Base-by-base conservation (phyloP, 441 rosid genomes). In the Capsella rubella region DNA sequence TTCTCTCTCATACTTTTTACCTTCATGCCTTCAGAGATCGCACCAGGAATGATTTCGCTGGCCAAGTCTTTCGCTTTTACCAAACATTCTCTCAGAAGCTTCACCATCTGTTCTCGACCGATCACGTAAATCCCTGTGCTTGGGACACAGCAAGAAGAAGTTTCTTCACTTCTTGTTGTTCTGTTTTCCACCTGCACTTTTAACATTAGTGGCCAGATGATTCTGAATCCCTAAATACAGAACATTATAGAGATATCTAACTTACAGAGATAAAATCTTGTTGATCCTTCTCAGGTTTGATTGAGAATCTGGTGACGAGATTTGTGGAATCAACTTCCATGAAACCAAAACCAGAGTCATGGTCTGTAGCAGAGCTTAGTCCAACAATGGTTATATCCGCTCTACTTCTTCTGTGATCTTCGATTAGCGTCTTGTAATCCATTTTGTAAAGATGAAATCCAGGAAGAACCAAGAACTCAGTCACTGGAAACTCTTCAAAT, bases 371-470 rank as follows among this genome's bases (percentile, higher is more conserved):
- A 62, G 76, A 76, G 35, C 69, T 81, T 80, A 86, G 78, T 39
- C 87, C 91, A 32, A 80, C 84, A 56, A 87, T 67, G 13, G 96
- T 90, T 70, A 93, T 83, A 77, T 89, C 92, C 4, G 90, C 84
- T 54, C 74, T 67, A 67, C 81, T 80, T 32, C 70, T 83, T 67
- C 91, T 65, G 61, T 93, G 97, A 6, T 69, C 81, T 77, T 82
- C 83, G 11, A 87, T 77, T 52, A 93, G 76, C 60, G 65, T 85
- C 82, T 80, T 86, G 82, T 90, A 93, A 80, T 93, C 95, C 98
- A 91, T 88, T 83, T 27, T 84, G 77, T 93, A 93, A 40, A 93
- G 86, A 84, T 90, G 96, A 75, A 91, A 93, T 6, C 96, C 97
- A 0, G 96, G 95, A 80, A 90, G 92, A 67, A 93, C 72, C 49